Conservation (phyloP, 2,329 filamentous ascomycete species). For the Huntiella abstrusa region DNA sequence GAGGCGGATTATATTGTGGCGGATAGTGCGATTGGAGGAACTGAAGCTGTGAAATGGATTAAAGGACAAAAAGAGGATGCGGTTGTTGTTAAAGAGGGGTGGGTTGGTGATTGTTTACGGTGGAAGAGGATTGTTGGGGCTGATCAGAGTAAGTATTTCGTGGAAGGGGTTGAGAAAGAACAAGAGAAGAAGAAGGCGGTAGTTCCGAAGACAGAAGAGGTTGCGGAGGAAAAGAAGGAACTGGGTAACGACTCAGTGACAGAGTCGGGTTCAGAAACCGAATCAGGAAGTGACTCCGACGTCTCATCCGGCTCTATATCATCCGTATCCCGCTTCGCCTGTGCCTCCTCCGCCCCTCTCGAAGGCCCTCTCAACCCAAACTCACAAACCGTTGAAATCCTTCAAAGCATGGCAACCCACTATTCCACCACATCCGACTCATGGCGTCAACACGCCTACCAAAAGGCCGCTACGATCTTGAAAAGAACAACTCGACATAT, state of each 20-base stretch:
- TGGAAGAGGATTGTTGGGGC: constrained; percentile 40
- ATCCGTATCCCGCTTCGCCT: constrained; percentile 25
- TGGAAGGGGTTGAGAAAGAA: constrained; percentile 27
- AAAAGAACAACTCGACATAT: constrained; percentile 46
- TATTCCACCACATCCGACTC: constrained; percentile 58
- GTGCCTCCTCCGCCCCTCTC: constrained; percentile 24
- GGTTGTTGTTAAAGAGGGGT: constrained; percentile 47
- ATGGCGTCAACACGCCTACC: constrained; percentile 60
- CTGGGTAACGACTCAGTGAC: constrained; percentile 20
- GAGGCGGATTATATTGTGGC: constrained; percentile 62
- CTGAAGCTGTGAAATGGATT: constrained; percentile 37
- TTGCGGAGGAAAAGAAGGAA: not conserved
- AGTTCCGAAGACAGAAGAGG: not conserved
- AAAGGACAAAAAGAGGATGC: constrained; percentile 15
- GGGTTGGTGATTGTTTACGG: constrained; percentile 48
- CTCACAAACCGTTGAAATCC: constrained; percentile 50
- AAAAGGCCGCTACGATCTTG: constrained; percentile 56
- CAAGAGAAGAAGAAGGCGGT: not conserved
- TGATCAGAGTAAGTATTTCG: constrained; percentile 37
- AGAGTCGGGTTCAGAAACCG: constrained; percentile 25
- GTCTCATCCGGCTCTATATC: constrained; percentile 1
- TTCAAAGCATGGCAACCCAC: constrained; percentile 62
- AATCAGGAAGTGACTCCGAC: not conserved
- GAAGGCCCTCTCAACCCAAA: constrained; percentile 46
- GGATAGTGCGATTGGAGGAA: constrained; percentile 47